A percentile compares a stretch with the other conserved stretches of the same genome.
These are phyloP conservation scores for Thelonectria blattea DNA, from an alignment of 2,329 filamentous ascomycete genomes.

Conservation along the genomic window DNA sequence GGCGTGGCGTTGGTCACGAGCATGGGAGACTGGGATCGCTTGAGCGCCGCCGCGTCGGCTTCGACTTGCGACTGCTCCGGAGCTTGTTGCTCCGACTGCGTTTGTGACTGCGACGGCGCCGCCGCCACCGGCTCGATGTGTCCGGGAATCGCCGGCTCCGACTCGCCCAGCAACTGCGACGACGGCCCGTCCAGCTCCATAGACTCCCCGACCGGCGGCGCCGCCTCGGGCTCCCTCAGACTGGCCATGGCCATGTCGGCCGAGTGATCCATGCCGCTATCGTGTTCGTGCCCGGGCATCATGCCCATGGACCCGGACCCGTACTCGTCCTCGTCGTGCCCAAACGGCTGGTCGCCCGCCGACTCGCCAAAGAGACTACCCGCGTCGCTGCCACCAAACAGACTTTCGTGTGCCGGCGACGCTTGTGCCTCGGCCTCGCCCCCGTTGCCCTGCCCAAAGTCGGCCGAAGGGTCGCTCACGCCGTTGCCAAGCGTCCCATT, in stretches of 20 bases:
- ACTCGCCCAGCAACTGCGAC: conserved; percentile 21
- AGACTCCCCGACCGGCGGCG: conserved; percentile 34
- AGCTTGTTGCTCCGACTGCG: conserved; percentile 7
- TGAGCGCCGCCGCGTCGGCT: conserved; percentile 17
- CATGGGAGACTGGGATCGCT: conserved; percentile 34
- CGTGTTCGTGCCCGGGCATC: conserved; percentile 47
- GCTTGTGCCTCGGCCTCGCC: conserved; percentile 57
- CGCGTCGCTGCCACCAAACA: conserved; percentile 80
- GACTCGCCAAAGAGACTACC: conserved; percentile 90
- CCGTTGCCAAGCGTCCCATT: conserved; percentile 54
- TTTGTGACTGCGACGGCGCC: conserved; percentile 13
- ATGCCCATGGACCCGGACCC: conserved; percentile 70
- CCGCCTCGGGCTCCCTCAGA: conserved; percentile 39
- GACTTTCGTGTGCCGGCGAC: conserved; percentile 76
- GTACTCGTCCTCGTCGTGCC: conserved; percentile 85
- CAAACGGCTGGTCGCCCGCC: conserved; percentile 67
- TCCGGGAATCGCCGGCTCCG: conserved; percentile 20
- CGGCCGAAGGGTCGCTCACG: conserved; percentile 25
- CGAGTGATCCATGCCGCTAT: conserved; percentile 51
- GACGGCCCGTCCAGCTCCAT: conserved; percentile 40
- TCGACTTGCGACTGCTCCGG: conserved; percentile 19
- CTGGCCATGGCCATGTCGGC: conserved; percentile 51
- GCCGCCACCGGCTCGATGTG: conserved; percentile 15
- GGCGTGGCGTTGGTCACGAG: conserved; percentile 47
- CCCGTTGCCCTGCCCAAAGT: conserved; percentile 30